Base-by-base conservation (phyloP, 441 rosid genomes). In the Macaranga tanarius region DNA sequence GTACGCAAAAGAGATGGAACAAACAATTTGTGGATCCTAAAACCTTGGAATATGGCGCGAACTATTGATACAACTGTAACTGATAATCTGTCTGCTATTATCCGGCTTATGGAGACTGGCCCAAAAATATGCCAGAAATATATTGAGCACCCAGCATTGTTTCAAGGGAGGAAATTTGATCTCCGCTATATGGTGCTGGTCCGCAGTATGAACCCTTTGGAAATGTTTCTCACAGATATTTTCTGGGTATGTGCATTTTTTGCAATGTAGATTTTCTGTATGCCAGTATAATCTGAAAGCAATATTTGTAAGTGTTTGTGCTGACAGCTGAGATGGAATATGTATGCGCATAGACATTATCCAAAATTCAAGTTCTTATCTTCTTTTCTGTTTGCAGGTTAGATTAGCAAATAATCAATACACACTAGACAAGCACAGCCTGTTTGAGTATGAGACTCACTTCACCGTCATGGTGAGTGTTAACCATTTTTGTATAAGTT, bases 21-120 rank as follows among this genome's bases (percentile, higher is more conserved):
- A 59, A 73, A 90, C 84, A 92, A 94, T 76, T 76, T 94, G 6
- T 94, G 97, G 97, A 94, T 94, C 81, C 85, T 92, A 81, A 94
- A 92, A 83, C 99, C 99, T 45, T 94, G 97, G 99, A 94, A 94
- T 79, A 94, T 94, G 99, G 99, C 99, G 22, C 88, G 99, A 48
- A 90, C 99, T 31, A 89, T 94, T 57, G 99, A 94, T 79, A 92
- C 97, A 57, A 88, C 91, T 71, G 91, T 94, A 69, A 94, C 89
- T 10, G 89, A 84, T 67, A 86, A 88, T 77, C 74, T 90, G 81
- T 80, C 94, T 73, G 92, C 92, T 55, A 85, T 92, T 79, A 89
- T 94, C 84, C 95, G 99, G 34, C 82, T 92, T 77, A 92, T 95
- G 92, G 99, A 95, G 87, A 95, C 99, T 17, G 99, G 99, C 62